phyloP scores from a whole-genome alignment of 495 filamentous ascomycete species.

The Neurospora sp. region DNA sequence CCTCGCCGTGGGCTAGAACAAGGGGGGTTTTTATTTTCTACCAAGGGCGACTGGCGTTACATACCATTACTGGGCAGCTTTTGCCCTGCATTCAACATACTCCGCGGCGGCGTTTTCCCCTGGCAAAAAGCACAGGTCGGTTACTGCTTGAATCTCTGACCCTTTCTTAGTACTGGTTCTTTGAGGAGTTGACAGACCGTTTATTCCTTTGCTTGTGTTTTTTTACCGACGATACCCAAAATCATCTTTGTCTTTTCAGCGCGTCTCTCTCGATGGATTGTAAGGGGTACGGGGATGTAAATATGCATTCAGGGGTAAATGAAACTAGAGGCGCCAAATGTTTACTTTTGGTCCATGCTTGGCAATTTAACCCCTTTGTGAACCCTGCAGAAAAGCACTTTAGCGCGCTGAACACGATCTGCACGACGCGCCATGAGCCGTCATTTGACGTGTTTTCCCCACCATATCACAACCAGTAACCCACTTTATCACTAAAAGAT shows the following conservation, averaged over 20 bases:
- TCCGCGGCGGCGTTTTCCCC: not conserved
- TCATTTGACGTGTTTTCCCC: slow-evolving; percentile 11
- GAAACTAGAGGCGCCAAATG: not conserved
- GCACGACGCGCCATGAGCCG: slow-evolving; percentile 1
- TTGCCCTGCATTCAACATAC: not conserved
- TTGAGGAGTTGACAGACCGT: not conserved
- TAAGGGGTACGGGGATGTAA: not conserved
- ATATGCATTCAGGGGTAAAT: not conserved
- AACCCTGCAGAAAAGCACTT: not conserved
- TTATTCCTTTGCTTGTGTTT: not conserved
- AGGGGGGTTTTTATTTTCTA: not conserved
- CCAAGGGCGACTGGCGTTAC: not conserved
- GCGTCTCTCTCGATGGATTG: not conserved
- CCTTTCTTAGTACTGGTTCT: not conserved
- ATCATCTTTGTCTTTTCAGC: not conserved
- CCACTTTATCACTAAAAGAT: not conserved
- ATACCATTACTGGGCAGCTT: not conserved
- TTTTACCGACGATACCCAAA: not conserved
- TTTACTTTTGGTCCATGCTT: not conserved
- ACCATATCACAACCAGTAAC: slow-evolving; percentile 8
- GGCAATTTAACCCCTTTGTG: not conserved
- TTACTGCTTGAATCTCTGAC: not conserved
- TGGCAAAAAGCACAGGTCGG: not conserved
- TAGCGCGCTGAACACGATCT: not conserved
- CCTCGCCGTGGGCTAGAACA: slow-evolving; percentile 21